Conservation (phyloP, 495 filamentous ascomycete species). For the Xylaria acuta region DNA sequence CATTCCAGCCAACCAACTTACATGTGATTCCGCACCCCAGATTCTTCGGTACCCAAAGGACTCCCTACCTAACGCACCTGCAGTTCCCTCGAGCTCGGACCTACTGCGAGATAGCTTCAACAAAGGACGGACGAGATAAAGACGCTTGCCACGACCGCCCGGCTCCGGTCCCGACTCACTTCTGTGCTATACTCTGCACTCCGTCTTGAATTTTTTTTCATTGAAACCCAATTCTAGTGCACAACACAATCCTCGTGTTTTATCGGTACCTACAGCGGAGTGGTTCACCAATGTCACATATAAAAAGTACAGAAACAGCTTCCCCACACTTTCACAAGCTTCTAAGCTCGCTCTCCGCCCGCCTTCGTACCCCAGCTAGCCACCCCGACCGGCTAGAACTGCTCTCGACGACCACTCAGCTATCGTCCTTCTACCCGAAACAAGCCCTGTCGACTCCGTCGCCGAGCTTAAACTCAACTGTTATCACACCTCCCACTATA, state of each 20-base stretch:
- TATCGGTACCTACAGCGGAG: not conserved
- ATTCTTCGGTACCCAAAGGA: not conserved
- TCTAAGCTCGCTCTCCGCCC: slow-evolving; percentile 31
- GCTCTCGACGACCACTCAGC: slow-evolving; percentile 38
- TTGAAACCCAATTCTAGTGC: not conserved
- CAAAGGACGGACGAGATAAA: not conserved
- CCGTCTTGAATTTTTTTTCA: not conserved
- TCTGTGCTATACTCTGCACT: not conserved
- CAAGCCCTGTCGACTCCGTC: slow-evolving; percentile 28
- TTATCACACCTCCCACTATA: slow-evolving; percentile 16
- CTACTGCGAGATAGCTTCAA: slow-evolving; percentile 18
- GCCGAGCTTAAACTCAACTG: slow-evolving; percentile 30
- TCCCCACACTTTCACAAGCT: slow-evolving; percentile 48
- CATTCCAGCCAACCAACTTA: slow-evolving; percentile 18
- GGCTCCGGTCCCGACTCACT: not conserved
- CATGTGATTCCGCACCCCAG: slow-evolving; percentile 26
- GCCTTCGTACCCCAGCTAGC: slow-evolving; percentile 24
- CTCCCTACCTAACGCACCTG: too few relatives aligned
- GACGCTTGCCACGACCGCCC: not conserved
- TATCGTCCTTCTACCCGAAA: slow-evolving; percentile 41
- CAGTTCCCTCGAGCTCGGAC: not conserved
- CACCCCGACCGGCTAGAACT: slow-evolving; percentile 37
- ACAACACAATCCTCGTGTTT: not conserved
- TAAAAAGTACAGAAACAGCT: not conserved
- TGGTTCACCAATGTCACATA: not conserved